A percentile compares a stretch with the other conserved stretches of the same genome.
phyloP scores from a whole-genome alignment of 495 filamentous ascomycete genomes.

The Pyrenopolyporus hunteri region DNA sequence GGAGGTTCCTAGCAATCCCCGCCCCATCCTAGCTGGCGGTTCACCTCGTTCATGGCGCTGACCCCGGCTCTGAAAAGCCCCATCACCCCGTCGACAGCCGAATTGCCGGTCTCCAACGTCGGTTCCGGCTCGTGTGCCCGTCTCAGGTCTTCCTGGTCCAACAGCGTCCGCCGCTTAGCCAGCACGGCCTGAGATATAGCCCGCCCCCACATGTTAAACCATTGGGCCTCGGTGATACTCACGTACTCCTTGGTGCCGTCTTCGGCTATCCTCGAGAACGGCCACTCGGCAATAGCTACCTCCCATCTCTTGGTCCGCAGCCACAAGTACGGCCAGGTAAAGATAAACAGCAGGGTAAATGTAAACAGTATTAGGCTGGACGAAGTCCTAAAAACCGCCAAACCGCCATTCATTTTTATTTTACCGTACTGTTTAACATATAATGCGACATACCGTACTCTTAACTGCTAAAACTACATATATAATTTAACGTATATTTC shows the following conservation, averaged over 20 bases:
- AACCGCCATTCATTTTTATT: no score
- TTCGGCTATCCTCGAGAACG: constrained; percentile 47
- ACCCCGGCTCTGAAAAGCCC: constrained; percentile 47
- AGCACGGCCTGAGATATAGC: constrained; percentile 51
- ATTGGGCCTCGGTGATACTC: constrained; percentile 53
- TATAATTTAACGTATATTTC: no score
- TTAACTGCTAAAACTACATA: no score
- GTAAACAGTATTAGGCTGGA: constrained; percentile 64
- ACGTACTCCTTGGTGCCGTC: constrained; percentile 49
- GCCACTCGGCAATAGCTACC: constrained; percentile 61
- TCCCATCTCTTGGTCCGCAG: constrained; percentile 66
- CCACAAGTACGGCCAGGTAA: constrained; percentile 68
- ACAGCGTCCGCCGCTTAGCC: constrained; percentile 45
- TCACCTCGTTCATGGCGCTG: constrained; percentile 51
- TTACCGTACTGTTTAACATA: no score
- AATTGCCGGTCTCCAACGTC: constrained; percentile 26
- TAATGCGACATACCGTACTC: no score
- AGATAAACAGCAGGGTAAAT: constrained; percentile 64
- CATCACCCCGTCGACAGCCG: constrained; percentile 39
- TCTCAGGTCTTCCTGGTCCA: constrained; percentile 51
- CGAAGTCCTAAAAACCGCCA: no score
- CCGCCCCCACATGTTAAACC: constrained; percentile 55
- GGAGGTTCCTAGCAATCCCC: constrained; percentile 36
- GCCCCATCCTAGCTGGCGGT: constrained; percentile 56
- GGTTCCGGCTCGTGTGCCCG: constrained; percentile 45